Conservation (phyloP, 371 early-diverging fungal genomes). For the Mortierella sp. region DNA sequence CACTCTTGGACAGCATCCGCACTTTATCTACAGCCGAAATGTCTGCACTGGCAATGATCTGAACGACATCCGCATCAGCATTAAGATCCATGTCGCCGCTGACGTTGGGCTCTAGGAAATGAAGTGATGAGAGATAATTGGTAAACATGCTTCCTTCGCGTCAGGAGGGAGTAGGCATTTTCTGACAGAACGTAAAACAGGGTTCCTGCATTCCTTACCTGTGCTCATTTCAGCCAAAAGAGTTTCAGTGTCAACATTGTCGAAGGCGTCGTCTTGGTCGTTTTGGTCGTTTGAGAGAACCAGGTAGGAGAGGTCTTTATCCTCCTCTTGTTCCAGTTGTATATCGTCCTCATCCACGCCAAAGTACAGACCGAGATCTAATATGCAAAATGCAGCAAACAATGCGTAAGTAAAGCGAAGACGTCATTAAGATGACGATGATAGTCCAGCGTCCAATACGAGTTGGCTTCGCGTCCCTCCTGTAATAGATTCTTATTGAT, state of each 20-base stretch:
- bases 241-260: slow-evolving; percentile 20
- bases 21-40: slow-evolving; percentile 9
- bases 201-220: slow-evolving; percentile 7
- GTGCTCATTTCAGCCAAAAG: slow-evolving; percentile 10
- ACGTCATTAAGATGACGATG: neutral
- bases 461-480: no score
- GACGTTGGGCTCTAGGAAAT: slow-evolving; percentile 4
- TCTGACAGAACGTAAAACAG: neutral
- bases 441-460: no score
- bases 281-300: slow-evolving; percentile 16
- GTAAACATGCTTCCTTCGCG: no score
- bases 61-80: slow-evolving; percentile 16
- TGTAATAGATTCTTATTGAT: no score
- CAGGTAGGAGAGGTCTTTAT: slow-evolving; percentile 23
- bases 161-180: no score
- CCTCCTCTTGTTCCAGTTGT: slow-evolving; percentile 28
- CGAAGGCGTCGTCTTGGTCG: slow-evolving; percentile 24
- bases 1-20: slow-evolving; percentile 10
- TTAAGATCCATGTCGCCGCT: slow-evolving; percentile 4
- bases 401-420: neutral
- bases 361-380: slow-evolving; percentile 39
- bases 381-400: neutral
- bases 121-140: no score
- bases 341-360: slow-evolving; percentile 23
- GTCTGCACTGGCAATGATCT: slow-evolving; percentile 6